phyloP scores from a whole-genome alignment of 1,284 basidiomycete genomes.

The Schizophyllum amplum region DNA sequence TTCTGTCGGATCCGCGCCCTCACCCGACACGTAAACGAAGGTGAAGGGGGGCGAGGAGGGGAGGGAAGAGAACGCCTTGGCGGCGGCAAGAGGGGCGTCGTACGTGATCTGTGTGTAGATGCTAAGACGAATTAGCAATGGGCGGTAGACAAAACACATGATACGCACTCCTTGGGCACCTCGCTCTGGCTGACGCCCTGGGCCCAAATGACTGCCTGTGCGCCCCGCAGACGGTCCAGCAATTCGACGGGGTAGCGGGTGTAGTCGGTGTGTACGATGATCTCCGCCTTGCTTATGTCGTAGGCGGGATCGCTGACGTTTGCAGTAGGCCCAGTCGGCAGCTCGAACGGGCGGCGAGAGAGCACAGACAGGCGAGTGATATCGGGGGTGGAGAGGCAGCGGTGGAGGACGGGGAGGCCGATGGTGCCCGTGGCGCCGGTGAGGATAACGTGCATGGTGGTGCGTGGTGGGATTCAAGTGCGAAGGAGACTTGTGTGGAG shows the following conservation, averaged over 20 bases:
- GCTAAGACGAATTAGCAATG: constrained; percentile 1
- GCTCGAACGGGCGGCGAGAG: constrained; percentile 17
- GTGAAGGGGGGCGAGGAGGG: constrained; percentile 15
- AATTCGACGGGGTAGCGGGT: constrained; percentile 12
- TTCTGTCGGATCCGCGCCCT: constrained; percentile 17
- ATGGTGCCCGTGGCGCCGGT: constrained; percentile 22
- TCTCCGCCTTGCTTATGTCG: constrained; percentile 15
- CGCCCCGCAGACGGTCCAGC: constrained; percentile 17
- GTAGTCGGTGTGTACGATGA: constrained; percentile 20
- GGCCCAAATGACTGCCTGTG: constrained; percentile 22
- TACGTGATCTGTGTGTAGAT: constrained; percentile 20
- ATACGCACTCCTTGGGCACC: constrained; percentile 16
- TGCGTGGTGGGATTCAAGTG: no score
- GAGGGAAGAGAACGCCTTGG: constrained; percentile 19
- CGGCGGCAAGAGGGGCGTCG: constrained; percentile 21
- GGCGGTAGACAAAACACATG: background rate
- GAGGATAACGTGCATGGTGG: constrained; percentile 20
- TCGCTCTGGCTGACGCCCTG: constrained; percentile 19
- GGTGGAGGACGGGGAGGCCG: constrained; percentile 18
- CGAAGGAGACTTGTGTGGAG: no score
- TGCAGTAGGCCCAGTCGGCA: background rate
- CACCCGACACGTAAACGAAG: constrained; percentile 22
- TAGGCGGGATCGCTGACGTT: background rate
- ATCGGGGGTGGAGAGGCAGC: constrained; percentile 16
- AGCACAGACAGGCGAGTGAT: constrained; percentile 23